Conservation (phyloP, 2,329 filamentous ascomycete genomes). For the Venturia nashicola region DNA sequence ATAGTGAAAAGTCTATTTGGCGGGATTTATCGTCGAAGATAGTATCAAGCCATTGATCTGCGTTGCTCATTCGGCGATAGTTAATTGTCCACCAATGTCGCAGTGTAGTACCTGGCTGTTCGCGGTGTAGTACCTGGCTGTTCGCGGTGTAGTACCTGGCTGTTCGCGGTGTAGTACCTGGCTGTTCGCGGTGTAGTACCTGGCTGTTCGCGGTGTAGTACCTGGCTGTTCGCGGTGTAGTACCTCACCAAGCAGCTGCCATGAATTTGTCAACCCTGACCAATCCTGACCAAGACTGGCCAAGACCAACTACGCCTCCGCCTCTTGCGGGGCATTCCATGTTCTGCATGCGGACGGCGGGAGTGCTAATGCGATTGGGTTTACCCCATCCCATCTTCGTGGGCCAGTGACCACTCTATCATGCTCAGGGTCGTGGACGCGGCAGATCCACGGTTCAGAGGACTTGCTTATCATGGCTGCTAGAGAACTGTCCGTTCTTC, state of each 20-base stretch:
- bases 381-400: not conserved
- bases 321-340: not conserved
- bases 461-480: not conserved
- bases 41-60: too few species aligned
- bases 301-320: not conserved
- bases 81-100: too few species aligned
- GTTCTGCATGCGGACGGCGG: not conserved
- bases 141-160: too few species aligned
- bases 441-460: not conserved
- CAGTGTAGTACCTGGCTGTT: too few species aligned
- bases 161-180: too few species aligned
- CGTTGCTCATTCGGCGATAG: too few species aligned
- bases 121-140: too few species aligned
- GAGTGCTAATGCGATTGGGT: not conserved
- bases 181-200: too few species aligned
- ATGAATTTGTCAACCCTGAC: not conserved
- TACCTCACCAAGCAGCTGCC: not conserved
- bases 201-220: too few species aligned
- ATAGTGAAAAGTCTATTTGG: not conserved
- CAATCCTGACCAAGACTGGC: not conserved
- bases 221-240: too few species aligned
- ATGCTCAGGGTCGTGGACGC: not conserved
- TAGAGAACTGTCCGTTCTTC: not conserved
- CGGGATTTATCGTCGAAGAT: too few species aligned
- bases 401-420: too few species aligned